A percentile compares a stretch with the other conserved stretches of the same genome.
These are phyloP conservation scores for Phytophthora pistaciae DNA, from an alignment of 352 stramenopile genomes.

Conservation along the genomic window DNA sequence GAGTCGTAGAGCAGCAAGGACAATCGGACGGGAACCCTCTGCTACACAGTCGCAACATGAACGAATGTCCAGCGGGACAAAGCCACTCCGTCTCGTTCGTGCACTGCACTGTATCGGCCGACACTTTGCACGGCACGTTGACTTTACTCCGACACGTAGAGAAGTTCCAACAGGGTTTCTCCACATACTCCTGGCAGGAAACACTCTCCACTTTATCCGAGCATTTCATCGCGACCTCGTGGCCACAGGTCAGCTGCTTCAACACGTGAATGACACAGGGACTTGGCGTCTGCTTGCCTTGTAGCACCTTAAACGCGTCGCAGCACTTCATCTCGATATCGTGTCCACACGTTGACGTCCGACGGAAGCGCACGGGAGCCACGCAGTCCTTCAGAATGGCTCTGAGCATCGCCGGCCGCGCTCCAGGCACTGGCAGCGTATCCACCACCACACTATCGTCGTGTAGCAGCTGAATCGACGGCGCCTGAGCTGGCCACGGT, in stretches of 20 bases:
- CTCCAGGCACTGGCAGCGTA: conserved; percentile 34
- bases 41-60: conserved; percentile 54
- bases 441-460: conserved; percentile 53
- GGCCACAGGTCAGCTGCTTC: conserved; percentile 52
- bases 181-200: conserved; percentile 45
- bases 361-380: conserved; percentile 45
- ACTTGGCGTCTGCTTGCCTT: conserved; percentile 10
- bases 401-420: conserved; percentile 32
- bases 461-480: conserved; percentile 34
- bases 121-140: conserved; percentile 26
- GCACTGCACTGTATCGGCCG: conserved; percentile 46
- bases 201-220: conserved; percentile 39
- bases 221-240: conserved; percentile 53
- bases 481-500: conserved; percentile 45
- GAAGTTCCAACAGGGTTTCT: conserved; percentile 74
- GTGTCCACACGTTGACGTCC: conserved; percentile 60
- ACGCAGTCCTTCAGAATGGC: conserved; percentile 48
- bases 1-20: conserved; percentile 50
- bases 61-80: conserved; percentile 49
- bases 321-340: conserved; percentile 64
- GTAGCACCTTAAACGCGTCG: conserved; percentile 53
- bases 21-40: conserved; percentile 59
- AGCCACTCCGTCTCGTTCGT: conserved; percentile 45
- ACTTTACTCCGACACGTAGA: conserved; percentile 46
- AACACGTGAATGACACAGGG: conserved; percentile 36